These are phyloP conservation scores for Rhynchosporium graminicola DNA, from an alignment of 2,329 filamentous ascomycete species.

Conservation along the genomic window DNA sequence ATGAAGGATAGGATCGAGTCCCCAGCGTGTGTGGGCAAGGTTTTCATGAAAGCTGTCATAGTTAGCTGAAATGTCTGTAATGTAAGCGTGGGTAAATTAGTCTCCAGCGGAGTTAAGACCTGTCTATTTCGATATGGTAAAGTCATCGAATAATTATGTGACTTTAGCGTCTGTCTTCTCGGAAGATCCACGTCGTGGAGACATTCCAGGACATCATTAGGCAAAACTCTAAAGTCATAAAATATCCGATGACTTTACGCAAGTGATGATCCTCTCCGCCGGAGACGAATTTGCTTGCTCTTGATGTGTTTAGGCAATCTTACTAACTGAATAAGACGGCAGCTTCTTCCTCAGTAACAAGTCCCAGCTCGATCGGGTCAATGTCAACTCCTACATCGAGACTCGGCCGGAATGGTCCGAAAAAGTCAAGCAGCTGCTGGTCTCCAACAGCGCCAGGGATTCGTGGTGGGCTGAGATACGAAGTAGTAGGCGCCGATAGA, in stretches of 20 bases:
- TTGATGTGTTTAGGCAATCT: slow-evolving; percentile 31
- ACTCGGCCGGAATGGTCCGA: slow-evolving; percentile 62
- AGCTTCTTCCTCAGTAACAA: slow-evolving; percentile 67
- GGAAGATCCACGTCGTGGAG: no score
- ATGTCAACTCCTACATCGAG: slow-evolving; percentile 64
- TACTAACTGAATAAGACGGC: slow-evolving; percentile 66
- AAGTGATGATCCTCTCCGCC: no score
- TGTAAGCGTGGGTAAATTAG: no score
- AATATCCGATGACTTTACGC: no score
- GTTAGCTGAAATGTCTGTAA: background rate
- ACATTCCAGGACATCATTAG: no score
- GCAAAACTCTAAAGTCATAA: no score
- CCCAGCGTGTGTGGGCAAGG: slow-evolving; percentile 73
- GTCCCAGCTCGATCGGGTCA: slow-evolving; percentile 68
- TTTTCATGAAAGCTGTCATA: slow-evolving; percentile 63
- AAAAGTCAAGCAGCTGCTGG: slow-evolving; percentile 62
- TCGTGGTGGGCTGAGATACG: slow-evolving; percentile 7
- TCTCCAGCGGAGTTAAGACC: no score
- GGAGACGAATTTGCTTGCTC: no score
- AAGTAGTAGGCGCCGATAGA: slow-evolving; percentile 42
- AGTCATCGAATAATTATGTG: no score
- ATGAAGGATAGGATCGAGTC: slow-evolving; percentile 67
- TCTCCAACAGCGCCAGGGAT: slow-evolving; percentile 38
- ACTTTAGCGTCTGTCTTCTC: no score
- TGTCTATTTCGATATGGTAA: no score